Evolutionary conservation across 2,329 filamentous ascomycete genomes (phyloP).

Genomic region (Diaporthe aspalathi): DNA sequence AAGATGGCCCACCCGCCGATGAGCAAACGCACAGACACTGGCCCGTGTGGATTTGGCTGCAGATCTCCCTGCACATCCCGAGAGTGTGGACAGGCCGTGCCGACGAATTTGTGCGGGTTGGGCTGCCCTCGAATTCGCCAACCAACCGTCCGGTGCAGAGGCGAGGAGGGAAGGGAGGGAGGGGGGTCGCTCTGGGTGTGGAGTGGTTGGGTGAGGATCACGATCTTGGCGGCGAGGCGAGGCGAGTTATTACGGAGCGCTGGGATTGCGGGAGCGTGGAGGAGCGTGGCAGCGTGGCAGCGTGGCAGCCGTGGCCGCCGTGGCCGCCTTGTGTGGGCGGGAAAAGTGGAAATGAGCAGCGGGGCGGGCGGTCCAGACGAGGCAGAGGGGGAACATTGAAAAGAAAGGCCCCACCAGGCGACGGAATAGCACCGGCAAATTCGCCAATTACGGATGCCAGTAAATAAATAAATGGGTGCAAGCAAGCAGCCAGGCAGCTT

Average conservation of each 20-base stretch:
- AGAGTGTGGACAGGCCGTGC: neutral
- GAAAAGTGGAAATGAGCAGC: constrained; percentile 26
- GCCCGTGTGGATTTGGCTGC: neutral
- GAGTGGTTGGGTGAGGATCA: constrained; percentile 12
- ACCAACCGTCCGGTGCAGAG: too few relatives aligned
- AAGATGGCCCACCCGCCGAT: neutral
- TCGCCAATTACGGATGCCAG: constrained; percentile 30
- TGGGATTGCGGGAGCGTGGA: neutral
- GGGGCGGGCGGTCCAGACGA: constrained; percentile 1
- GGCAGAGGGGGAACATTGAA: too few relatives aligned
- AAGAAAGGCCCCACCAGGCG: constrained; percentile 1
- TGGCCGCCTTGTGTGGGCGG: constrained; percentile 8
- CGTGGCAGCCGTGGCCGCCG: too few relatives aligned
- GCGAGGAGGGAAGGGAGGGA: neutral
- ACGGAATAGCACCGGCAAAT: constrained; percentile 31
- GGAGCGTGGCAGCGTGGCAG: too few relatives aligned
- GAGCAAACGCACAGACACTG: neutral
- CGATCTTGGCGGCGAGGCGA: constrained; percentile 18
- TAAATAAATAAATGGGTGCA: constrained; percentile 14
- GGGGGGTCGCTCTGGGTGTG: neutral
- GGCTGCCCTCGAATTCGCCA: too few relatives aligned
- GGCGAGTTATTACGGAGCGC: neutral
- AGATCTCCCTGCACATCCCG: neutral
- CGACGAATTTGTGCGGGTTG: neutral
- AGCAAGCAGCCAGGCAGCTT: too few relatives aligned